phyloP scores from a whole-genome alignment of 129 eudicot species.

The Lactuca saligna region DNA sequence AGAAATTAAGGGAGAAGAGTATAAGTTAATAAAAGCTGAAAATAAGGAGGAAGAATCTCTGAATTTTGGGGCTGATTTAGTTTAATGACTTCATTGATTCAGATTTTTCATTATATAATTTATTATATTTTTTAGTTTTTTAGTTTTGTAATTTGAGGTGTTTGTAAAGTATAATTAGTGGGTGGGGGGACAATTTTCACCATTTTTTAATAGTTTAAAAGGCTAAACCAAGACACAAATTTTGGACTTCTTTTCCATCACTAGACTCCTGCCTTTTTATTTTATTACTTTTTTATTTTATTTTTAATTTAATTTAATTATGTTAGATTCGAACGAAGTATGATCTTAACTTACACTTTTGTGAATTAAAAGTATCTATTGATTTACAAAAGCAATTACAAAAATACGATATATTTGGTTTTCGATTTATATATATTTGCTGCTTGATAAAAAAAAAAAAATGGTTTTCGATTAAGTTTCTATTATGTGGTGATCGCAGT shows the following conservation, averaged over 20 bases:
- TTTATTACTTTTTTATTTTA: neutral
- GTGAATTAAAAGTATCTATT: neutral
- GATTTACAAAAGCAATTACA: too few relatives aligned
- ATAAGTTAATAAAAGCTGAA: constrained; percentile 35
- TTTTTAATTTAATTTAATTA: neutral
- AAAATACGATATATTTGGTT: too few relatives aligned
- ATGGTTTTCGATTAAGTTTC: too few relatives aligned
- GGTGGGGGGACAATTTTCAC: constrained; percentile 19
- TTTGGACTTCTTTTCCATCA: constrained; percentile 2
- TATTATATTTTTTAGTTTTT: constrained; percentile 13
- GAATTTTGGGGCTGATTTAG: constrained; percentile 40
- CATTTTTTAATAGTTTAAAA: constrained; percentile 26
- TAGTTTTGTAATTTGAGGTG: constrained; percentile 21
- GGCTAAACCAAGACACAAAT: constrained; percentile 19
- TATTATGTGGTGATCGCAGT: neutral
- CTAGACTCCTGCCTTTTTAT: neutral
- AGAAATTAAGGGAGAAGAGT: constrained; percentile 36
- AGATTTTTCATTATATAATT: constrained; percentile 9
- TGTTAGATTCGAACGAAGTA: neutral
- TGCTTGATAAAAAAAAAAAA: too few relatives aligned
- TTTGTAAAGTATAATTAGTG: constrained; percentile 30
- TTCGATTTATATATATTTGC: neutral
- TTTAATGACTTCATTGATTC: constrained; percentile 26
- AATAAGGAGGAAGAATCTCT: constrained; percentile 43
- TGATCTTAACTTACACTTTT: neutral